phyloP scores from a whole-genome alignment of 2,329 filamentous ascomycete genomes.

The Amauroascus niger region DNA sequence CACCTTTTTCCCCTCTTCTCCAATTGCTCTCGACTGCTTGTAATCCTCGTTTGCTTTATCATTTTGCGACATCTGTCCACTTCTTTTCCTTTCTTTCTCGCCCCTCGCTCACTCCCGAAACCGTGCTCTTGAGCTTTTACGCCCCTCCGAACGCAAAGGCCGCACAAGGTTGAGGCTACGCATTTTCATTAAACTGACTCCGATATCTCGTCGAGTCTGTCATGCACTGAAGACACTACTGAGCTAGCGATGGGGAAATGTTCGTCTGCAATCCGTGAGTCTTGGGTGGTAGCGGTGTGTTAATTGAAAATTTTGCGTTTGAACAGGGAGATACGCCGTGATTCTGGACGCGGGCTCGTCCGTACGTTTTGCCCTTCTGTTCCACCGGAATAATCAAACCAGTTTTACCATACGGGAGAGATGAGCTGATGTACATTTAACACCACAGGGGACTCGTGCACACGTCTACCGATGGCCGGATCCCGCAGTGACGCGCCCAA shows the following conservation, averaged over 20 bases:
- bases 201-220: background rate
- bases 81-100: background rate
- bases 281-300: background rate
- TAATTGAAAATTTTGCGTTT: conserved; percentile 9
- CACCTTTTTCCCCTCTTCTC: background rate
- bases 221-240: conserved; percentile 8
- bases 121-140: background rate
- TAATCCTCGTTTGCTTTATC: background rate
- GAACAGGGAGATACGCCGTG: conserved; percentile 65
- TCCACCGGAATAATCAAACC: background rate
- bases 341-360: conserved; percentile 97
- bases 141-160: background rate
- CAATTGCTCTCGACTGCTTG: background rate
- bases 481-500: conserved; percentile 54
- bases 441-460: conserved; percentile 63
- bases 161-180: background rate
- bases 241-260: conserved; percentile 36
- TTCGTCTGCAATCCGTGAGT: conserved; percentile 18
- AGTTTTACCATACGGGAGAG: conserved; percentile 7
- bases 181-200: background rate
- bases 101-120: background rate
- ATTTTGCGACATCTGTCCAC: background rate
- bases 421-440: background rate
- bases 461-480: conserved; percentile 94
- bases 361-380: conserved; percentile 33